Evolutionary conservation across 176 grass and related monocot species (phyloP).

Genomic region (Echinochloa phyllopogon): DNA sequence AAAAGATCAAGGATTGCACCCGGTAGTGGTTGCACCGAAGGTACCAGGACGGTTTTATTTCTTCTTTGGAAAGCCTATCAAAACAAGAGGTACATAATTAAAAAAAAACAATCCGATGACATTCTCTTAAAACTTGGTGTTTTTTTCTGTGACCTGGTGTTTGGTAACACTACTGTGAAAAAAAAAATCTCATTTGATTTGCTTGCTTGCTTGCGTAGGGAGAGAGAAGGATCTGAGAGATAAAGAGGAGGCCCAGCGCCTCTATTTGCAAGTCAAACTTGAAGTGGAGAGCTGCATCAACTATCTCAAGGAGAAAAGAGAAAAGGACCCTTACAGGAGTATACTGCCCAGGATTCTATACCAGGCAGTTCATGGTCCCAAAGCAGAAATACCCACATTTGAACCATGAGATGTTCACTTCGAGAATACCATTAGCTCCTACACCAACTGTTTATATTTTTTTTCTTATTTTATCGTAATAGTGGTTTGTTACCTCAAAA

Average conservation of each 20-base stretch:
- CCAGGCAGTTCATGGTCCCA: conserved; percentile 55
- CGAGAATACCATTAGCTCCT: conserved; percentile 35
- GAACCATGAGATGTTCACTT: conserved; percentile 57
- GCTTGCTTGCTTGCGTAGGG: conserved; percentile 57
- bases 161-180: conserved; percentile 10
- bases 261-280: conserved; percentile 88
- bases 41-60: conserved; percentile 88
- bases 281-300: conserved; percentile 71
- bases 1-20: conserved; percentile 73
- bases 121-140: not conserved
- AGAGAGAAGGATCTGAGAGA: conserved; percentile 69
- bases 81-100: conserved; percentile 70
- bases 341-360: conserved; percentile 83
- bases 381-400: conserved; percentile 86
- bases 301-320: conserved; percentile 89
- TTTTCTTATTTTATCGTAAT: not conserved
- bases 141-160: conserved; percentile 5
- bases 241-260: conserved; percentile 56
- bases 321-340: conserved; percentile 81
- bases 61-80: conserved; percentile 83
- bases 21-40: conserved; percentile 58
- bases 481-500: not conserved
- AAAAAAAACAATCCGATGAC: not conserved
- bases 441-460: conserved; percentile 34
- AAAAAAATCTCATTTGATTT: not conserved